Percentiles rank a stretch among this genome's conserved stretches.
Conservation (phyloP, 129 eudicot species). For the Ambrosia artemisiifolia region DNA sequence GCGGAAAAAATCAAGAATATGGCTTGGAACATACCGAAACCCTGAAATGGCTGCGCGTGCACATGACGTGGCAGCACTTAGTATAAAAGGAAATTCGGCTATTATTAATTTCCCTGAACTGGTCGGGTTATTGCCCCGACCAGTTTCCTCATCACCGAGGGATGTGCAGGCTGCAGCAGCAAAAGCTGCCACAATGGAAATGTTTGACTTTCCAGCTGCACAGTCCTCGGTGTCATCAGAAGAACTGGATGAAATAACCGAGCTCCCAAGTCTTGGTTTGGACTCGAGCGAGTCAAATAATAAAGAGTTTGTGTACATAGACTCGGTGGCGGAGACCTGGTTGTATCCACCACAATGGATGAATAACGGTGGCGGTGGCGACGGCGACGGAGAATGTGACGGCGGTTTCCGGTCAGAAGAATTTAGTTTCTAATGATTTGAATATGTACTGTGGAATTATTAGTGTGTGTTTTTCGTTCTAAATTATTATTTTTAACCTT, state of each 20-base stretch:
- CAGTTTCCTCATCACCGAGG: conserved; percentile 62
- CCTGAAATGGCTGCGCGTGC: conserved; percentile 99
- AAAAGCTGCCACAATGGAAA: conserved; percentile 86
- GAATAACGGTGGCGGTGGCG: conserved; percentile 20
- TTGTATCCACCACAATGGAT: conserved; percentile 61
- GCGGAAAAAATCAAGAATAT: conserved; percentile 77
- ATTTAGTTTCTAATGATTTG: conserved; percentile 13
- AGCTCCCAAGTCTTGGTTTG: conserved; percentile 62
- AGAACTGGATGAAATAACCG: conserved; percentile 58
- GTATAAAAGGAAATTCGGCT: conserved; percentile 78
- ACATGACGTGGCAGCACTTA: conserved; percentile 86
- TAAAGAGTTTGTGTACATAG: conserved; percentile 52
- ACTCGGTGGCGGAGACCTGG: conserved; percentile 63
- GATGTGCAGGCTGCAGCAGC: conserved; percentile 90
- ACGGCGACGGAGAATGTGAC: conserved; percentile 21
- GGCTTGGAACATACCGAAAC: conserved; percentile 86
- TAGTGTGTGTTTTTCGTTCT: conserved; percentile 1
- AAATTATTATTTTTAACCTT: not conserved
- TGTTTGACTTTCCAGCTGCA: conserved; percentile 31
- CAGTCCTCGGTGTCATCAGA: conserved; percentile 33
- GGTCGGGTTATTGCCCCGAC: conserved; percentile 59
- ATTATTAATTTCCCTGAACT: conserved; percentile 67
- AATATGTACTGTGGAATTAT: conserved; percentile 54
- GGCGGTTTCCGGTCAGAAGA: conserved; percentile 21
- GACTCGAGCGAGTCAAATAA: conserved; percentile 40